phyloP scores from a whole-genome alignment of 2,329 filamentous ascomycete genomes.

The Pseudocercospora vitis region DNA sequence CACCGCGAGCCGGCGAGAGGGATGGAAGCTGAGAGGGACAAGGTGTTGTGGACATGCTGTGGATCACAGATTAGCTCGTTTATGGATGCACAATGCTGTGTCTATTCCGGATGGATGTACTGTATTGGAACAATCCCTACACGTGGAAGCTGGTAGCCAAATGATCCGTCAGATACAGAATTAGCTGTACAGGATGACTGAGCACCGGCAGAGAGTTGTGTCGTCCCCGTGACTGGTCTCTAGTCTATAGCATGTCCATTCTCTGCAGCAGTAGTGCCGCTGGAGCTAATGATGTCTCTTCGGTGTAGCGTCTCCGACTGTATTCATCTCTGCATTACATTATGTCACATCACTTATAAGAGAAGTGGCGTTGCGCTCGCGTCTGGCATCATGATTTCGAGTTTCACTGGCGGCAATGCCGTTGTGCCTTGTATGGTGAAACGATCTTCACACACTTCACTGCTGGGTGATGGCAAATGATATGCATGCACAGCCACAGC shows the following conservation, averaged over 20 bases:
- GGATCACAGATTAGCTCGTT: not conserved
- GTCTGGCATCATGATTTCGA: not conserved
- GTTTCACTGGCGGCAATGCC: constrained; percentile 1
- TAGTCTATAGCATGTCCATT: not conserved
- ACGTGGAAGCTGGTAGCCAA: not conserved
- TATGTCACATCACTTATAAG: no score
- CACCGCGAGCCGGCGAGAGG: no score
- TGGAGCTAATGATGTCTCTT: not conserved
- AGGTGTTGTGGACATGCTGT: constrained; percentile 2
- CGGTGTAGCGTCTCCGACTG: not conserved
- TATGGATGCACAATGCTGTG: not conserved
- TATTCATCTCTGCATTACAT: no score
- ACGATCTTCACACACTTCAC: no score
- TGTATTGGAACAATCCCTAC: not conserved
- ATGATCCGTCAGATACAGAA: not conserved
- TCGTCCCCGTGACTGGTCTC: not conserved
- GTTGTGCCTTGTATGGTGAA: constrained; percentile 5
- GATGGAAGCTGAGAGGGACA: not conserved
- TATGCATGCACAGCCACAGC: not conserved
- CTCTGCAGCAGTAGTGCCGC: not conserved
- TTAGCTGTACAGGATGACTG: not conserved
- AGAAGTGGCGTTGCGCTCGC: no score
- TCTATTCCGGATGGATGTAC: not conserved
- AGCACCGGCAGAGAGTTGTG: not conserved
- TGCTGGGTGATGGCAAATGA: not conserved